These are phyloP conservation scores for Alloteropsis semialata DNA, from an alignment of 176 grass and related monocot genomes.

Conservation along the genomic window DNA sequence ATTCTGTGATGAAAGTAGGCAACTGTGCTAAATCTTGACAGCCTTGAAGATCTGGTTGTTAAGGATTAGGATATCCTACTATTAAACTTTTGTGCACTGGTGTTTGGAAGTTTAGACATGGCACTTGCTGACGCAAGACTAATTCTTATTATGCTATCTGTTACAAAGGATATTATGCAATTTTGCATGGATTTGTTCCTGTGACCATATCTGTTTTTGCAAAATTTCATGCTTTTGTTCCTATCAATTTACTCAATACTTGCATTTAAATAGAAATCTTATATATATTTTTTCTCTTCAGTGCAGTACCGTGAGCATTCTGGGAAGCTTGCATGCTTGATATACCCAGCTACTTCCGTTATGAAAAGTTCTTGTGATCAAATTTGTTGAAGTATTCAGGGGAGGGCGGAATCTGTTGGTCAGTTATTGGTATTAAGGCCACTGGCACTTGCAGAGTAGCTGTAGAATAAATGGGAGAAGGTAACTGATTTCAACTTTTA, in stretches of 20 bases:
- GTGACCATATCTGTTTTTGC: neutral
- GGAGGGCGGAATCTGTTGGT: neutral
- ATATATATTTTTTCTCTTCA: neutral
- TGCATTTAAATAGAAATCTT: neutral
- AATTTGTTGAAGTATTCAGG: neutral
- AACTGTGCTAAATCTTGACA: neutral
- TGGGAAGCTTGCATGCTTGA: slow-evolving; percentile 20
- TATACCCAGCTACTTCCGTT: neutral
- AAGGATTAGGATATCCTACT: neutral
- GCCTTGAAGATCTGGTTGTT: neutral
- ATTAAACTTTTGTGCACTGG: neutral
- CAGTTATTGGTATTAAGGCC: neutral
- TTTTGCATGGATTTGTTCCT: neutral
- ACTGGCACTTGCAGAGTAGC: neutral
- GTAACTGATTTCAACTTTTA: neutral
- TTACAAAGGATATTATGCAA: neutral
- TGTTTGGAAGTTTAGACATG: neutral
- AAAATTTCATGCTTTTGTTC: neutral
- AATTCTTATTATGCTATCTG: neutral
- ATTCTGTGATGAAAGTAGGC: neutral
- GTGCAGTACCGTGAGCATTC: neutral
- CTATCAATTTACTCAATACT: neutral
- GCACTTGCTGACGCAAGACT: neutral
- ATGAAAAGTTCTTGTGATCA: neutral
- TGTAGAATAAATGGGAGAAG: slow-evolving; percentile 49